Conservation (phyloP, 2,329 filamentous ascomycete genomes). For the Zasmidium citrigriseum region DNA sequence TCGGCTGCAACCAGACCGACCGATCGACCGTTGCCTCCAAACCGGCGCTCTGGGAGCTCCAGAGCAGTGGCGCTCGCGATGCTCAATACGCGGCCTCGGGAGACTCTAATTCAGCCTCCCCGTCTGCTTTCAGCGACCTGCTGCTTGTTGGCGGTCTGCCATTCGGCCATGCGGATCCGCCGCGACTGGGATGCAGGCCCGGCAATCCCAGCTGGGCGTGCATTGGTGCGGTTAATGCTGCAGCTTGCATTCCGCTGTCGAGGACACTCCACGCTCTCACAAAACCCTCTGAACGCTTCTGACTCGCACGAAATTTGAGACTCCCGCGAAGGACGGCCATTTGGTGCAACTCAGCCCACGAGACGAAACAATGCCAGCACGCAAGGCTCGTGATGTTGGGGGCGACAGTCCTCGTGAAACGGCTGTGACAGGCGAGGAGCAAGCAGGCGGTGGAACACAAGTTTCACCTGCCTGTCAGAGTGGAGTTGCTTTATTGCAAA, state of each 20-base stretch:
- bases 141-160: constrained; percentile 5
- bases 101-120: constrained; percentile 22
- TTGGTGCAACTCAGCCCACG: neutral
- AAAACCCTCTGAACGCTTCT: neutral
- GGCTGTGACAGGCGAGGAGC: neutral
- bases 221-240: constrained; percentile 18
- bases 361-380: neutral
- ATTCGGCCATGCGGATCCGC: constrained; percentile 7
- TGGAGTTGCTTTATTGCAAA: neutral
- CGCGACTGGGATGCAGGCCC: constrained; percentile 2
- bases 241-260: constrained; percentile 13
- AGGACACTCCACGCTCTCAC: constrained; percentile 2
- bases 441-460: neutral
- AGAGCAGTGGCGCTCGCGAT: constrained; percentile 15
- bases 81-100: constrained; percentile 19
- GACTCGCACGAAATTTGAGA: neutral
- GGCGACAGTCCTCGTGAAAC: neutral
- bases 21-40: constrained; percentile 12
- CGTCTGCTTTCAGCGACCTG: constrained; percentile 15
- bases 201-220: constrained; percentile 19
- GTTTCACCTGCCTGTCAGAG: constrained; percentile 2
- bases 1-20: constrained; percentile 11
- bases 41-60: constrained; percentile 19
- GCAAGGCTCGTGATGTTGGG: neutral
- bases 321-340: neutral